Percentiles rank a stretch among this genome's conserved stretches.
phyloP scores from a whole-genome alignment of 345 rosid species.

The Eucalyptus grandis region DNA sequence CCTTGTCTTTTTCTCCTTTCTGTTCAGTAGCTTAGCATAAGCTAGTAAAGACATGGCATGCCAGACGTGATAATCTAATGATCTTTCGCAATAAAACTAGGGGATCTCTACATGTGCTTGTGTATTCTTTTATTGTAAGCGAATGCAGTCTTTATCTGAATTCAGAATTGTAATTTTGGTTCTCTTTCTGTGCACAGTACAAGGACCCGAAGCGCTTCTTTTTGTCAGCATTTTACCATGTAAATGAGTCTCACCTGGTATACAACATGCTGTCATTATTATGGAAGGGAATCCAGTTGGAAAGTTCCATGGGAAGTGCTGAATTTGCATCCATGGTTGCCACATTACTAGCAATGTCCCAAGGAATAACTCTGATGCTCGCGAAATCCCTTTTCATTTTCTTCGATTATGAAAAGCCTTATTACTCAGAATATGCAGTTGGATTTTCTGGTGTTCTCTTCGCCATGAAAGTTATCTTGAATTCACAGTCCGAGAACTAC shows the following conservation, averaged over 20 bases:
- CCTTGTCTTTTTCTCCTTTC: background rate
- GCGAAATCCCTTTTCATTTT: slow-evolving; percentile 58
- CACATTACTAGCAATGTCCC: slow-evolving; percentile 68
- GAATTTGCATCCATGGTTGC: slow-evolving; percentile 77
- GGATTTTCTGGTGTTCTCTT: slow-evolving; percentile 95
- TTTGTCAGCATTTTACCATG: slow-evolving; percentile 80
- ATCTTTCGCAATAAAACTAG: background rate
- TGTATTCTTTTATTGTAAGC: background rate
- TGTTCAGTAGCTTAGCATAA: background rate
- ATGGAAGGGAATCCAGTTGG: slow-evolving; percentile 91
- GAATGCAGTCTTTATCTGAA: background rate
- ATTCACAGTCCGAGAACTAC: slow-evolving; percentile 52
- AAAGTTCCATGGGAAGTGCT: slow-evolving; percentile 78
- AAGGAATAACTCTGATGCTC: slow-evolving; percentile 65
- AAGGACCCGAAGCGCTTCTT: slow-evolving; percentile 70
- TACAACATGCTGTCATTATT: slow-evolving; percentile 91
- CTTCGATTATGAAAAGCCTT: slow-evolving; percentile 46
- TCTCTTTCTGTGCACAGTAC: slow-evolving; percentile 29
- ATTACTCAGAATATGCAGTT: slow-evolving; percentile 52
- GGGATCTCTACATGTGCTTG: background rate
- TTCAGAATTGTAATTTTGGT: background rate
- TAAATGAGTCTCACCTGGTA: slow-evolving; percentile 68
- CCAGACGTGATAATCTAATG: background rate
- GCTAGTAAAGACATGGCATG: background rate
- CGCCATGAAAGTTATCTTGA: slow-evolving; percentile 91